These are phyloP conservation scores for Aspergillus diversus DNA, from an alignment of 495 filamentous ascomycete species.

Conservation along the genomic window DNA sequence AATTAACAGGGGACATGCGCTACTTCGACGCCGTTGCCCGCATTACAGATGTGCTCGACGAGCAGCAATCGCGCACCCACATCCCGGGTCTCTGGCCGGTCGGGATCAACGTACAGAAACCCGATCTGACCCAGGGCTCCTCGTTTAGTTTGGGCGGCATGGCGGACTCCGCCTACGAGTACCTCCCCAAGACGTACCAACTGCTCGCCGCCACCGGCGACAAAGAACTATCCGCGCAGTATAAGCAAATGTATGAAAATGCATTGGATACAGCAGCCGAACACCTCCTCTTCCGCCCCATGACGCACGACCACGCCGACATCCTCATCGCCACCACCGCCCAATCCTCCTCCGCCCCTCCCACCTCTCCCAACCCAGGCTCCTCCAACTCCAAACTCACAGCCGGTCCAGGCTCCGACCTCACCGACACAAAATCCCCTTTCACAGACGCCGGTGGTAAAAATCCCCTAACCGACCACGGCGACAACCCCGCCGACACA, in stretches of 20 bases:
- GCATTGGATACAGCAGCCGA: slow-evolving; percentile 35
- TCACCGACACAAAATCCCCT: no score
- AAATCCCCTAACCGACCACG: no score
- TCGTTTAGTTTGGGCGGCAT: slow-evolving; percentile 35
- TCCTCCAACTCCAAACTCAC: slow-evolving; percentile 7
- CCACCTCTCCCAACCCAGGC: slow-evolving; percentile 22
- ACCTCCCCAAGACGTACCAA: slow-evolving; percentile 37
- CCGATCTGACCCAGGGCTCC: slow-evolving; percentile 21
- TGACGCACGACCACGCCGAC: slow-evolving; percentile 40
- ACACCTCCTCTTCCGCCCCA: slow-evolving; percentile 50
- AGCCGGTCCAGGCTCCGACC: no score
- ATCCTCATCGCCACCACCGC: slow-evolving; percentile 45
- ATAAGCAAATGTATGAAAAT: slow-evolving; percentile 46
- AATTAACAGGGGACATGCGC: slow-evolving; percentile 76
- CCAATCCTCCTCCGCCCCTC: slow-evolving; percentile 13
- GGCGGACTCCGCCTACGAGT: slow-evolving; percentile 40
- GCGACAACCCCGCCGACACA: no score
- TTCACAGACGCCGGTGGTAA: no score
- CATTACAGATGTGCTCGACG: slow-evolving; percentile 75
- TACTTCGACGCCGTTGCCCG: slow-evolving; percentile 89
- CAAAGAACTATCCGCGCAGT: slow-evolving; percentile 28
- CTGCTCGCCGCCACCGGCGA: slow-evolving; percentile 39
- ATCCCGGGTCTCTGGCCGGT: slow-evolving; percentile 42
- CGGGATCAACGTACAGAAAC: slow-evolving; percentile 26
- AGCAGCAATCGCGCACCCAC: slow-evolving; percentile 63